These are phyloP conservation scores for Fomitopsis pulvina DNA, from an alignment of 768 basidiomycete species.

Conservation along the genomic window DNA sequence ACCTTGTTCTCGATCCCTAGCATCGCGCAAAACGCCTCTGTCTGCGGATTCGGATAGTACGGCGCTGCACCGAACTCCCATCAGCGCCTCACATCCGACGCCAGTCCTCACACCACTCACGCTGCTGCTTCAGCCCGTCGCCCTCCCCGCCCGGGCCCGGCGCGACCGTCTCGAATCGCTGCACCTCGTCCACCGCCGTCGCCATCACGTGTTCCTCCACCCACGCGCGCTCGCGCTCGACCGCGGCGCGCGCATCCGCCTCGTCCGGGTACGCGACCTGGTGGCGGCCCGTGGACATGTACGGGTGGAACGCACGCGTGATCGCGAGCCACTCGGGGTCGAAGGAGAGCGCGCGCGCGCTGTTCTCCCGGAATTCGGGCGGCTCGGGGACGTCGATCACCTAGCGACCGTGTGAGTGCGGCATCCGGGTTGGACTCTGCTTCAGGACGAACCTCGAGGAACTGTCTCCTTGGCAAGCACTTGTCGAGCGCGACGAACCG, in stretches of 20 bases:
- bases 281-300: constrained; percentile 46
- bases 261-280: constrained; percentile 60
- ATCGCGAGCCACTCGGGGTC: constrained; percentile 96
- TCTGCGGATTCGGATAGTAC: constrained; percentile 85
- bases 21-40: constrained; percentile 77
- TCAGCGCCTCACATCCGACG: background rate
- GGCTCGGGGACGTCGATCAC: constrained; percentile 55
- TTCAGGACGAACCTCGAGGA: constrained; percentile 86
- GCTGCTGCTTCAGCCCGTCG: constrained; percentile 23
- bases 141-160: constrained; percentile 42
- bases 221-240: constrained; percentile 61
- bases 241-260: constrained; percentile 39
- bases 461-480: constrained; percentile 65
- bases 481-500: constrained; percentile 90
- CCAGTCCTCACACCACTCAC: constrained; percentile 23
- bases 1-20: constrained; percentile 73
- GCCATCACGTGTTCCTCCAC: constrained; percentile 47
- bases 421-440: too few relatives aligned
- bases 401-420: constrained; percentile 41
- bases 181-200: constrained; percentile 37
- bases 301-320: constrained; percentile 77
- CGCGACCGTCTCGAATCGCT: constrained; percentile 65
- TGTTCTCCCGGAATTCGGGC: background rate
- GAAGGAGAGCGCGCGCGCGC: constrained; percentile 45
- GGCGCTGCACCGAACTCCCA: constrained; percentile 40